These are phyloP conservation scores for Naganishia liquefaciens DNA, from an alignment of 1,284 basidiomycete genomes.

Conservation along the genomic window DNA sequence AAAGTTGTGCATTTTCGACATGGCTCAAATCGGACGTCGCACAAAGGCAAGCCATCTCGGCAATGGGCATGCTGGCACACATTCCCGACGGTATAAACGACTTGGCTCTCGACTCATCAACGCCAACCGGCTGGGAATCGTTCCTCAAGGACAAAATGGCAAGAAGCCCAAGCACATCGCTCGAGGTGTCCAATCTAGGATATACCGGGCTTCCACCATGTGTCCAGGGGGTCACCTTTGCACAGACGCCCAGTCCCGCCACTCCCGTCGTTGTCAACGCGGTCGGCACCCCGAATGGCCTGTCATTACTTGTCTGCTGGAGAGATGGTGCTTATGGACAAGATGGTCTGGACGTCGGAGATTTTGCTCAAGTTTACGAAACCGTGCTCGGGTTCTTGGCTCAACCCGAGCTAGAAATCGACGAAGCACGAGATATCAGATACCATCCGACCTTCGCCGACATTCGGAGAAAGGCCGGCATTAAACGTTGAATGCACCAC, in stretches of 20 bases:
- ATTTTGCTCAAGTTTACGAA: neutral
- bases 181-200: slow-evolving; percentile 47
- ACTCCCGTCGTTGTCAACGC: slow-evolving; percentile 36
- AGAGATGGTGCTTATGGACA: slow-evolving; percentile 36
- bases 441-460: neutral
- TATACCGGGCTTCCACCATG: slow-evolving; percentile 35
- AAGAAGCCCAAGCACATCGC: slow-evolving; percentile 9
- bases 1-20: slow-evolving; percentile 24
- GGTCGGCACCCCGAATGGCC: slow-evolving; percentile 43
- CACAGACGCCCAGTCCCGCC: slow-evolving; percentile 37
- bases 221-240: slow-evolving; percentile 43
- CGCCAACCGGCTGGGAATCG: slow-evolving; percentile 48
- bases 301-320: slow-evolving; percentile 39
- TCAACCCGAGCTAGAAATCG: neutral
- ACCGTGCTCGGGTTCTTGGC: slow-evolving; percentile 3
- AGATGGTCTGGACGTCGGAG: neutral
- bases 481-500: no score
- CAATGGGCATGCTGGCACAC: slow-evolving; percentile 42
- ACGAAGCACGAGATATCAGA: neutral
- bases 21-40: slow-evolving; percentile 28
- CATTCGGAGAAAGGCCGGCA: neutral
- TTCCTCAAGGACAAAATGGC: slow-evolving; percentile 38
- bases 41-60: slow-evolving; percentile 35
- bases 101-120: slow-evolving; percentile 32
- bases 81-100: slow-evolving; percentile 39